Conservation (phyloP, 768 basidiomycete species). For the Mycena capillaripes region DNA sequence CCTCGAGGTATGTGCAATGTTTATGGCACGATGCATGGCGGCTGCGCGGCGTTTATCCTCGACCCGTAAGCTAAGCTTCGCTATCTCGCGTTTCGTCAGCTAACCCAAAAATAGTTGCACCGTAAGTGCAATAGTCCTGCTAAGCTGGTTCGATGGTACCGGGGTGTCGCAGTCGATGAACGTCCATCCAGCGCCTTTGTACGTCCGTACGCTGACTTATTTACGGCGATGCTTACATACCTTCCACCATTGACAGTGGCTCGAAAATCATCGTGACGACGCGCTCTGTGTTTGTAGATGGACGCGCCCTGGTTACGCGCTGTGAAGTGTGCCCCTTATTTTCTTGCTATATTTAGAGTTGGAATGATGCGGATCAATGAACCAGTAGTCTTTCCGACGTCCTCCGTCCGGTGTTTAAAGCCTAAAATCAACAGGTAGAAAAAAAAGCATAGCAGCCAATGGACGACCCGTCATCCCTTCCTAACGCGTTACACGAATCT, state of each 20-base stretch:
- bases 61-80: slow-evolving; percentile 19
- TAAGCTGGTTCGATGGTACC: slow-evolving; percentile 31
- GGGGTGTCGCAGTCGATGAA: slow-evolving; percentile 31
- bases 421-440: no score
- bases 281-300: slow-evolving; percentile 15
- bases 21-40: slow-evolving; percentile 37
- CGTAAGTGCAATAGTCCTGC: slow-evolving; percentile 10
- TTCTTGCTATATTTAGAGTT: no score
- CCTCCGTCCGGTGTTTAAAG: no score
- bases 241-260: neutral
- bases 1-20: slow-evolving; percentile 36
- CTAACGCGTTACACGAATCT: no score
- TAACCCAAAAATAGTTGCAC: neutral
- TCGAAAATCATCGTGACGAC: neutral
- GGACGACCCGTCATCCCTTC: no score
- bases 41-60: slow-evolving; percentile 28
- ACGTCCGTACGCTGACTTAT: neutral
- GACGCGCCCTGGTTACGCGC: neutral
- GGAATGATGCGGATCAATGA: no score
- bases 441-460: no score
- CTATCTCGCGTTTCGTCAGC: neutral
- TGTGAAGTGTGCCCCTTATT: slow-evolving; percentile 3
- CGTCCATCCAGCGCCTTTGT: slow-evolving; percentile 23
- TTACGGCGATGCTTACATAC: neutral
- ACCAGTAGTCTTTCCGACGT: no score